Conservation (phyloP, 1,139 yeast species). For the Zhuliangozyma parablackwelliae region DNA sequence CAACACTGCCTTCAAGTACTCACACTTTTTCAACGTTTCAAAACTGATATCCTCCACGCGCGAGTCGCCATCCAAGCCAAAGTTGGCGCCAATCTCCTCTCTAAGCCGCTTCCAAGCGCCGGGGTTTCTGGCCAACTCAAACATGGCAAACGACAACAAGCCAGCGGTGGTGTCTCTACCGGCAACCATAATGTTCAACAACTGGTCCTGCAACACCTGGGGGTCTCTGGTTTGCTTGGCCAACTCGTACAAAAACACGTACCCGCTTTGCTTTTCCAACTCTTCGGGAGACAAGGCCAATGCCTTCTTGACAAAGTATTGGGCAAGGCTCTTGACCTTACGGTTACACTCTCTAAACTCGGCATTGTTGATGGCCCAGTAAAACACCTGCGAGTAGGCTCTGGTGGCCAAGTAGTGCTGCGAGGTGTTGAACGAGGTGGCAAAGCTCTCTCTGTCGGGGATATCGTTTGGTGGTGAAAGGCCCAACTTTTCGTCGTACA, state of each 20-base stretch:
- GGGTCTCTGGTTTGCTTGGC: conserved; percentile 45
- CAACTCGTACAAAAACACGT: conserved; percentile 43
- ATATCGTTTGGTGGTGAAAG: conserved; percentile 13
- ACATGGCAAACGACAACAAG: conserved; percentile 36
- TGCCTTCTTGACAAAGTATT: conserved; percentile 29
- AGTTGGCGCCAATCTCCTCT: conserved; percentile 25
- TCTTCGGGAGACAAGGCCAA: conserved; percentile 27
- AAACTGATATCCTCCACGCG: conserved; percentile 34
- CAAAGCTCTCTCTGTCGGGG: conserved; percentile 17
- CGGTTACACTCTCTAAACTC: conserved; percentile 27
- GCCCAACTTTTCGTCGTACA: conserved; percentile 29
- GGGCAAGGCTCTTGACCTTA: conserved; percentile 33
- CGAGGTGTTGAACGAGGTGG: conserved; percentile 27
- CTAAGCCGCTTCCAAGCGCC: conserved; percentile 30
- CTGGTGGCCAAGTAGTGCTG: conserved; percentile 25
- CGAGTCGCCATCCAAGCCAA: conserved; percentile 28
- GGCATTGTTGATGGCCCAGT: conserved; percentile 23
- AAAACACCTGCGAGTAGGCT: conserved; percentile 23
- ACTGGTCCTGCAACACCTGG: conserved; percentile 39
- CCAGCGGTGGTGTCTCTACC: conserved; percentile 52
- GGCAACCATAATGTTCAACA: conserved; percentile 42
- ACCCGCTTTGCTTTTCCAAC: conserved; percentile 37
- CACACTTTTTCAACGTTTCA: conserved; percentile 47
- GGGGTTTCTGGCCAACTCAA: conserved; percentile 41
- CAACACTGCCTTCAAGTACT: conserved; percentile 42